phyloP scores from a whole-genome alignment of 257 asterid species.

The Jacaranda mimosifolia region DNA sequence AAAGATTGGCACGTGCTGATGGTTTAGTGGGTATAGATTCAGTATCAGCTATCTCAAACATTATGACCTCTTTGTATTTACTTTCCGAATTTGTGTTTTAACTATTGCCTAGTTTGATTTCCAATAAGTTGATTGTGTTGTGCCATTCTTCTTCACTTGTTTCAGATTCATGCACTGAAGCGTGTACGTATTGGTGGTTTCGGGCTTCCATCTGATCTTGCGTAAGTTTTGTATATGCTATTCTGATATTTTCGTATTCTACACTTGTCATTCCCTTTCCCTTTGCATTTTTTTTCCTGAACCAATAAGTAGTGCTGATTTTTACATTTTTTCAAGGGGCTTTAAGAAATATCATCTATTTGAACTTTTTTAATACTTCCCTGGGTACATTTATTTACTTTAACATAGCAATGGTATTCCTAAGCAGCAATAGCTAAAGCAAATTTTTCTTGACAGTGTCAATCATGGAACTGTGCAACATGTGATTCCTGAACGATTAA shows the following conservation, averaged over 20 bases:
- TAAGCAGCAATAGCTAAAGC: neutral
- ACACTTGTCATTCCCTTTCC: neutral
- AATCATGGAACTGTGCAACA: neutral
- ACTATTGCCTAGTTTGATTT: constrained; percentile 1
- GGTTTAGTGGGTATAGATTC: too few relatives aligned
- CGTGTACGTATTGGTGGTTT: constrained; percentile 93
- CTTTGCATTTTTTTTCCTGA: neutral
- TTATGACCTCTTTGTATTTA: neutral
- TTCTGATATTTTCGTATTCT: neutral
- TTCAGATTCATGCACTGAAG: constrained; percentile 88
- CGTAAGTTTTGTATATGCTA: constrained; percentile 55
- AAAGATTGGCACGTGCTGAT: too few relatives aligned
- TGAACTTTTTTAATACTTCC: neutral
- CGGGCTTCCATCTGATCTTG: constrained; percentile 93
- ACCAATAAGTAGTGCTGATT: neutral
- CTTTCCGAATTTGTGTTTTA: constrained; percentile 5
- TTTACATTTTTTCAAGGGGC: neutral
- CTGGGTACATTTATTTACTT: neutral
- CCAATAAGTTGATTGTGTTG: constrained; percentile 10
- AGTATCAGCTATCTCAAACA: neutral
- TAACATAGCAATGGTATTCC: neutral
- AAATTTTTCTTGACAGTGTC: neutral
- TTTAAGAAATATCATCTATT: neutral
- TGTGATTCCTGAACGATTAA: neutral
- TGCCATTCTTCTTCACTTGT: constrained; percentile 35